Base-by-base conservation (phyloP, 345 rosid species). In the Carallia brachiata region DNA sequence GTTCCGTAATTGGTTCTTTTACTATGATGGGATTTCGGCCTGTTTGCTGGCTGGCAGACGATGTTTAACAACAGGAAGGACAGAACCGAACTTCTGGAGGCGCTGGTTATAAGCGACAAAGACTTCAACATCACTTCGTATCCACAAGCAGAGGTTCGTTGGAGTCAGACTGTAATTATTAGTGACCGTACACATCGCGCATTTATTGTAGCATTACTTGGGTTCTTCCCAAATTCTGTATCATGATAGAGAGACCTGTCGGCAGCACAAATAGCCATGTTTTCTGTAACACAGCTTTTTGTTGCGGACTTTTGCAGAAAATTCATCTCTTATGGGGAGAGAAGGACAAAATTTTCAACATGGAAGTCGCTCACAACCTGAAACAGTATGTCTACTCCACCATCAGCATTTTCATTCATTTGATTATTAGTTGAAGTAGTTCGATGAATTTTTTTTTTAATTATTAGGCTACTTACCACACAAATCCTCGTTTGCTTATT, bases 41-140 rank as follows among this genome's bases (percentile, higher is more conserved):
- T 15, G 15, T 40, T 40, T 59, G 37, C 37, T 15, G 4, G 23
- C 55, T 52, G 37, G 18, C 47, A 84, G 85, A 72, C 17, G 1
- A 64, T 70, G 55, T 70, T 15, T 55, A 32, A 48, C 15, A 37
- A 77, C 66, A 77, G 75, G 68, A 63, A 75, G 39, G 83, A 84
- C 81, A 79, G 47, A 74, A 15, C 1, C 9, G 79, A 82, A 66
- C 79, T 84, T 59, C 39, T 82, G 12, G 71, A 84, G 61, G 88
- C 83, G 32, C 19, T 73, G 50, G 57, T 73, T 37, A 56, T 75
- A 37, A 68, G 64, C 18, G 82, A 77, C 37, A 18, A 81, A 27
- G 65, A 70, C 12, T 77, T 74, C 60, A 37, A 56, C 13, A 40
- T 66, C 28, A 72, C 80, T 27, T 9, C 5, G 19, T 54, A 19